Conservation (phyloP, 306 rosid genomes). For the Myrica gale region DNA sequence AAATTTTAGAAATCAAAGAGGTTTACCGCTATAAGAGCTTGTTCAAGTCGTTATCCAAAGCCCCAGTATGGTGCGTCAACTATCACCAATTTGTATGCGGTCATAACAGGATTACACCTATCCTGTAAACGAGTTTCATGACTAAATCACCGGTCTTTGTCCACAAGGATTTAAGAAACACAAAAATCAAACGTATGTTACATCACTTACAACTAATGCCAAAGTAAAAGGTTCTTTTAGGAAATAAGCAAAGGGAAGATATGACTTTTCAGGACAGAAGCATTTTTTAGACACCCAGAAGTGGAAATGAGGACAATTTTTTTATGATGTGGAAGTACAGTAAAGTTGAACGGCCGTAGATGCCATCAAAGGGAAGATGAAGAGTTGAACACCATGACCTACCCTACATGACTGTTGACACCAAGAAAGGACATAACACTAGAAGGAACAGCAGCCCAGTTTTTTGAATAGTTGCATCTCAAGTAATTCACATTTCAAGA, state of each 20-base stretch:
- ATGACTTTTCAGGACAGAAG: background rate
- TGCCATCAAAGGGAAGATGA: background rate
- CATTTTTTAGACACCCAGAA: background rate
- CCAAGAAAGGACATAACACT: background rate
- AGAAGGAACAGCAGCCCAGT: background rate
- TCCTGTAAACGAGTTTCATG: slow-evolving; percentile 25
- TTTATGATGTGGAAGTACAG: background rate
- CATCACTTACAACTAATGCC: background rate
- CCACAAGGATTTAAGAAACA: background rate
- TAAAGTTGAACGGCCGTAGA: background rate
- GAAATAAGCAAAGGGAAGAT: too few relatives aligned
- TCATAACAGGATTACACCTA: slow-evolving; percentile 40
- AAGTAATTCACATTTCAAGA: background rate
- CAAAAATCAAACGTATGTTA: slow-evolving; percentile 1
- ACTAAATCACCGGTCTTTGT: background rate
- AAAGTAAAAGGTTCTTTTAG: background rate
- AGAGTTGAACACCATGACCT: background rate
- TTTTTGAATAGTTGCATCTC: background rate
- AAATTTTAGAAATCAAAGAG: background rate
- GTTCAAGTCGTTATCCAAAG: slow-evolving; percentile 44
- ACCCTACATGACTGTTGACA: background rate
- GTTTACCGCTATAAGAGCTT: slow-evolving; percentile 39
- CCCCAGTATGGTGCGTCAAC: slow-evolving; percentile 56
- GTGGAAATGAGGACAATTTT: background rate
- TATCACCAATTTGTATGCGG: slow-evolving; percentile 51